Percentiles rank a stretch among this genome's conserved stretches.
These are phyloP conservation scores for Parachlorella kessleri DNA, from an alignment of 139 green algal genomes.

Conservation along the genomic window DNA sequence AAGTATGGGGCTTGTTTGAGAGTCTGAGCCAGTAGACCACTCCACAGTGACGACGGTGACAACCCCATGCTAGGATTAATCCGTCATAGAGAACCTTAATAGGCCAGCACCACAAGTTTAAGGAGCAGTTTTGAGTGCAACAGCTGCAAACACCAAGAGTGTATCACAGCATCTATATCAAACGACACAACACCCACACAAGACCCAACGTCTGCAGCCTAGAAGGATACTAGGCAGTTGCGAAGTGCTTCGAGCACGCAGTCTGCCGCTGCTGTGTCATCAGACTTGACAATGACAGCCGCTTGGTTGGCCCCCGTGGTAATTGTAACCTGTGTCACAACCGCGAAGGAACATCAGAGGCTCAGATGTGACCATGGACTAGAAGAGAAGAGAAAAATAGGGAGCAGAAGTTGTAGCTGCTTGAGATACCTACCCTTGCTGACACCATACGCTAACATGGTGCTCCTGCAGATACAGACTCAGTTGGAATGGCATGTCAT, in stretches of 20 bases:
- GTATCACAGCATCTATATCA: no score
- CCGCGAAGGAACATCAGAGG: no score
- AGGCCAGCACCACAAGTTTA: no score
- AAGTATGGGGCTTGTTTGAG: no score
- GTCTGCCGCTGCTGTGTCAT: neutral
- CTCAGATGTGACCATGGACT: neutral
- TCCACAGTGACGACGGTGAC: no score
- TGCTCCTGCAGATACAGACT: neutral
- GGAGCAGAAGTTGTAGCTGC: neutral
- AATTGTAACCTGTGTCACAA: conserved; percentile 10
- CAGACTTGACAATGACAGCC: conserved; percentile 8
- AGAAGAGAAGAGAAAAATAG: neutral
- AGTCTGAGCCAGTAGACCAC: no score
- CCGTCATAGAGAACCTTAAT: no score
- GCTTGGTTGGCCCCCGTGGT: conserved; percentile 8
- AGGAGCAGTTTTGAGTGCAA: no score
- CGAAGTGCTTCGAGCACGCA: conserved; percentile 16
- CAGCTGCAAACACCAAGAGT: no score
- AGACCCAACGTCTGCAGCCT: no score
- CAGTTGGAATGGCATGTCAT: neutral
- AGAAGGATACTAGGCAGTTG: neutral
- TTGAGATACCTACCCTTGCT: neutral
- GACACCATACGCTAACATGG: neutral
- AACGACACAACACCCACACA: no score
- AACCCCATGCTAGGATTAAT: no score